A percentile compares a stretch with the other conserved stretches of the same genome.
phyloP scores from a whole-genome alignment of 192 early-diverging fungal genomes.

The Backusella tuberculispora region DNA sequence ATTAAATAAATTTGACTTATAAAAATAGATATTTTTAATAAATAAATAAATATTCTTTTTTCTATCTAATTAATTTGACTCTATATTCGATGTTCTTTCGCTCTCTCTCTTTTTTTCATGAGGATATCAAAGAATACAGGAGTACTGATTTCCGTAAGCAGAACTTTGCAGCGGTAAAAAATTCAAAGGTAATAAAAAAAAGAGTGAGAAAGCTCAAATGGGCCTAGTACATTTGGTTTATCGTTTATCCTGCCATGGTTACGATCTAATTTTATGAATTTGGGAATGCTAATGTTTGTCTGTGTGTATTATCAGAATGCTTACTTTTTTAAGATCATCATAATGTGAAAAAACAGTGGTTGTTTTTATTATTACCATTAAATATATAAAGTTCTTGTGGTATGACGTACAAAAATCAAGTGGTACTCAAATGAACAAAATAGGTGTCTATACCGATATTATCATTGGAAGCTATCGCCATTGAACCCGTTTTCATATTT shows the following conservation, averaged over 20 bases:
- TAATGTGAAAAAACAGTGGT: slow-evolving; percentile 1
- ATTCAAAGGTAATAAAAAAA: neutral
- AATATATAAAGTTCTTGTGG: neutral
- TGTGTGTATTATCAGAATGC: neutral
- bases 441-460: neutral
- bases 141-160: slow-evolving; percentile 12
- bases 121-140: slow-evolving; percentile 11
- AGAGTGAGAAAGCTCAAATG: neutral
- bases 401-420: slow-evolving; percentile 1
- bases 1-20: slow-evolving; percentile 6
- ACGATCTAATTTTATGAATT: slow-evolving; percentile 1
- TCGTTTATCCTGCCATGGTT: slow-evolving; percentile 7
- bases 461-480: slow-evolving; percentile 3
- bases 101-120: neutral
- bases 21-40: slow-evolving; percentile 13
- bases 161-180: slow-evolving; percentile 12
- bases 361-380: neutral
- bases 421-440: neutral
- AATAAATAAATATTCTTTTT: neutral
- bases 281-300: neutral
- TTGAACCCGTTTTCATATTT: neutral
- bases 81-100: neutral
- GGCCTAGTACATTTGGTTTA: neutral
- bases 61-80: slow-evolving; percentile 8
- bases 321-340: neutral